phyloP scores from a whole-genome alignment of 495 filamentous ascomycete genomes.

The Tuber microsphaerosporum region DNA sequence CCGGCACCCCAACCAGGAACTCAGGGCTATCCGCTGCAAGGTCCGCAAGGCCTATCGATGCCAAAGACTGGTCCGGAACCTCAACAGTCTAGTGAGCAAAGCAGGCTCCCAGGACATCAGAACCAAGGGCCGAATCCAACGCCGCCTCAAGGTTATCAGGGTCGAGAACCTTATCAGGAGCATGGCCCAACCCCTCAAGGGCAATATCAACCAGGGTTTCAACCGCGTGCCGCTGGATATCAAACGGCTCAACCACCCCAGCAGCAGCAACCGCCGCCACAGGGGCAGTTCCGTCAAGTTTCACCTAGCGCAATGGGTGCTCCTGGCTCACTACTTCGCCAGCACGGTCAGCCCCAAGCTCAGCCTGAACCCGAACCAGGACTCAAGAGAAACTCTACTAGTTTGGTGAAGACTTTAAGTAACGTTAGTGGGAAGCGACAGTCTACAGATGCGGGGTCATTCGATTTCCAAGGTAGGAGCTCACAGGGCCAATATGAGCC shows the following conservation, averaged over 20 bases:
- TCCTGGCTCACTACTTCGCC: not conserved
- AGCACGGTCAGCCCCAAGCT: slow-evolving; percentile 14
- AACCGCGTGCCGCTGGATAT: slow-evolving; percentile 2
- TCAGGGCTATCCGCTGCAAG: slow-evolving; percentile 11
- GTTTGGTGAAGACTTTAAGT: slow-evolving; percentile 31
- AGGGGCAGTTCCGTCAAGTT: slow-evolving; percentile 17
- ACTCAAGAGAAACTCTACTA: slow-evolving; percentile 12
- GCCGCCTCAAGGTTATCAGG: not conserved
- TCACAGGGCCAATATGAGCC: slow-evolving; percentile 17
- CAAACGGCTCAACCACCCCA: not conserved
- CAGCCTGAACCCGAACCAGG: slow-evolving; percentile 16
- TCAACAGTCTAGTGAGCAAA: slow-evolving; percentile 6
- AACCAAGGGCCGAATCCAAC: slow-evolving; percentile 8
- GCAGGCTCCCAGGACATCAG: not conserved
- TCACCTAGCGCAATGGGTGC: not conserved
- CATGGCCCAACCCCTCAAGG: not conserved
- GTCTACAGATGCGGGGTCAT: slow-evolving; percentile 16
- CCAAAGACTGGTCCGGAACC: slow-evolving; percentile 5
- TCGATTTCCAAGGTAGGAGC: not conserved
- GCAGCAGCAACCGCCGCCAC: slow-evolving; percentile 15
- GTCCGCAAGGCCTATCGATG: not conserved
- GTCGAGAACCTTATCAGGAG: slow-evolving; percentile 7
- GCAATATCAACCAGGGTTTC: slow-evolving; percentile 22
- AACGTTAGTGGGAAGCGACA: slow-evolving; percentile 21
- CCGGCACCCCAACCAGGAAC: not conserved